A percentile compares a stretch with the other conserved stretches of the same genome.
phyloP scores from a whole-genome alignment of 768 basidiomycete genomes.

The Fibroporia radiculosa region DNA sequence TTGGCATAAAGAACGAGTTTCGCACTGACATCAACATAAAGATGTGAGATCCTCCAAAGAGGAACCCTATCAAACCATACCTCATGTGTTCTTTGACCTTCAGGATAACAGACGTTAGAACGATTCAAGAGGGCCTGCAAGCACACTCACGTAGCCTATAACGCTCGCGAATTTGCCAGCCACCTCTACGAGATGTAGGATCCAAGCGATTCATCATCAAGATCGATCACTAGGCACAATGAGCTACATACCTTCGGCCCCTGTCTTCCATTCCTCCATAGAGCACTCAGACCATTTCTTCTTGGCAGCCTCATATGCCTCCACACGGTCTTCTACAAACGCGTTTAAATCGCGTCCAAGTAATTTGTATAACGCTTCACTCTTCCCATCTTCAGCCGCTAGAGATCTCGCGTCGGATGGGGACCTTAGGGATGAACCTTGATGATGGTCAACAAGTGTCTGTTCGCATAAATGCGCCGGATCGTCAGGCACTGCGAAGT shows the following conservation, averaged over 20 bases:
- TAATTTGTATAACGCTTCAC: conserved; percentile 31
- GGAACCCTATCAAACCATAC: conserved; percentile 22
- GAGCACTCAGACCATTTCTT: conserved; percentile 44
- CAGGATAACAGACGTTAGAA: background rate
- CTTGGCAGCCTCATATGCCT: conserved; percentile 35
- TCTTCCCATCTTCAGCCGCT: no score
- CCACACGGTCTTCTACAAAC: conserved; percentile 32
- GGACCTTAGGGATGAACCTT: no score
- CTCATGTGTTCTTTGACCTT: conserved; percentile 42
- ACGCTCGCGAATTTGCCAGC: conserved; percentile 33
- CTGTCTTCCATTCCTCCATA: conserved; percentile 47
- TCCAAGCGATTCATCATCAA: background rate
- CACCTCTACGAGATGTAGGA: conserved; percentile 31
- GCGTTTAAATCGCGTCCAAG: conserved; percentile 37
- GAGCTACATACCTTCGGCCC: conserved; percentile 36
- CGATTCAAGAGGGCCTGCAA: background rate
- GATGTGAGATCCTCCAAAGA: background rate
- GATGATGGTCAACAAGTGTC: background rate
- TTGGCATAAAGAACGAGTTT: conserved; percentile 41
- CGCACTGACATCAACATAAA: conserved; percentile 23
- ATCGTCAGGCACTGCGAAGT: background rate
- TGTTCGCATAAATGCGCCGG: no score
- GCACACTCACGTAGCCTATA: conserved; percentile 39
- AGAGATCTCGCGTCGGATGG: no score
- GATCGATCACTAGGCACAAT: background rate